Percentiles rank a stretch among this genome's conserved stretches.
These are phyloP conservation scores for Myxozyma mucilagina DNA, from an alignment of 805 yeast genomes.

Conservation along the genomic window DNA sequence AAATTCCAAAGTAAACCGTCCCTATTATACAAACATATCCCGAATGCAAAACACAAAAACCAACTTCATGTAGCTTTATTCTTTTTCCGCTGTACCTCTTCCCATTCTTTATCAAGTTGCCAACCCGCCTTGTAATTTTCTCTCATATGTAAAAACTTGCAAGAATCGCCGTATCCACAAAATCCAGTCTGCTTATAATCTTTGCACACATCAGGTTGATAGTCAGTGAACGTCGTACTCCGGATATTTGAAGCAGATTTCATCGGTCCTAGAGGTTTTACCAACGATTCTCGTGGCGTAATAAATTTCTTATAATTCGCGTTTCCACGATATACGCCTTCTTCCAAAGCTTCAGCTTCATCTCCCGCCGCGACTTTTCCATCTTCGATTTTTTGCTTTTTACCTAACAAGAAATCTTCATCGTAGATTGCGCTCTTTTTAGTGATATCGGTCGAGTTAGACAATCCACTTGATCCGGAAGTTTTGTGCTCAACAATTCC, in stretches of 20 bases:
- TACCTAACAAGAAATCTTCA: conserved; percentile 20
- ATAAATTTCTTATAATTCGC: conserved; percentile 24
- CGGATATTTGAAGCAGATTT: conserved; percentile 52
- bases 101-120: conserved; percentile 74
- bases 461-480: conserved; percentile 17
- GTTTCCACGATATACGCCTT: conserved; percentile 29
- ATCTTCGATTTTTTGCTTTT: not conserved
- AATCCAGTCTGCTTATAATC: conserved; percentile 88
- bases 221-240: conserved; percentile 73
- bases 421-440: conserved; percentile 33
- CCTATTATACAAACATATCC: not conserved
- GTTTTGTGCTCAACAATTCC: conserved; percentile 23
- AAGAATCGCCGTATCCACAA: conserved; percentile 96
- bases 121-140: conserved; percentile 77
- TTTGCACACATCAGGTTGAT: conserved; percentile 91
- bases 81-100: conserved; percentile 40
- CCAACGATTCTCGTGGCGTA: conserved; percentile 28
- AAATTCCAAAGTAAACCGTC: not conserved
- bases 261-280: conserved; percentile 43
- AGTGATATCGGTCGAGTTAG: conserved; percentile 36
- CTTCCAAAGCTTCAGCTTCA: conserved; percentile 7
- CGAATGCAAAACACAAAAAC: not conserved
- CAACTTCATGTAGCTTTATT: not conserved
- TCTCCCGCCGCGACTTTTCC: not conserved
- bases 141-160: conserved; percentile 89